Base-by-base conservation (phyloP, 371 early-diverging fungal species). In the Mucor saturninus region DNA sequence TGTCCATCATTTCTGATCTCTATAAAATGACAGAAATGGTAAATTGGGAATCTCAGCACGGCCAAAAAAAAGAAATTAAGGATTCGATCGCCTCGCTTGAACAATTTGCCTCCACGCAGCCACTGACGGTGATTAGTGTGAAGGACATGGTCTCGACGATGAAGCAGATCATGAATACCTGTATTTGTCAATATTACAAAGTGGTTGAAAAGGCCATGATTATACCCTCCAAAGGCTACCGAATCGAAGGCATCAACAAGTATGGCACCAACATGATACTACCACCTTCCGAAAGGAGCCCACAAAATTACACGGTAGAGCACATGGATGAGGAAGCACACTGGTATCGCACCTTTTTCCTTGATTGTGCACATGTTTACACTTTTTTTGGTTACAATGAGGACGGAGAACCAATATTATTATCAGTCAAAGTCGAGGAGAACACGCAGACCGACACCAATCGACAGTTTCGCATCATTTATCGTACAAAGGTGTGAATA, bases 11-110 rank as follows among this genome's bases (percentile, higher is more conserved):
- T 35, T 49, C 65, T 9, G 77, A 79, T 35, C 50, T 80, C 0
- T 64, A 58, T n/a, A 76, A 76, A 62, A 77, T 83, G 83, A 55
- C 76, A 37, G 74, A 75, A 53, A 79, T 83, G 80, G 75, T 83
- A 1, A 72, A 69, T 14, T 76, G 75, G 79, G 67, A 70, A 35
- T n/a, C 54, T 0, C 59, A 65, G 10, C 10, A 52, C 1, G 32
- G 2, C 2, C 13, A 52, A 13, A 57, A 61, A 14, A 55, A 61
- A 15, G 30, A 57, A 10, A 52, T 61, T 7, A 61, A 67, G 35
- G 14, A 45, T 2, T 32, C 30, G 43, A 28, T 67, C 10, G 31
- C 28, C 3, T 13, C 10, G 14, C 8, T 67, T 11, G 66, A 66
- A 50, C 35, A 55, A 43, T 28, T 31, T 21, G 55, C 50, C 15